These are phyloP conservation scores for Erythrobasidium hasegawianum DNA, from an alignment of 1,284 basidiomycete species.

Conservation along the genomic window DNA sequence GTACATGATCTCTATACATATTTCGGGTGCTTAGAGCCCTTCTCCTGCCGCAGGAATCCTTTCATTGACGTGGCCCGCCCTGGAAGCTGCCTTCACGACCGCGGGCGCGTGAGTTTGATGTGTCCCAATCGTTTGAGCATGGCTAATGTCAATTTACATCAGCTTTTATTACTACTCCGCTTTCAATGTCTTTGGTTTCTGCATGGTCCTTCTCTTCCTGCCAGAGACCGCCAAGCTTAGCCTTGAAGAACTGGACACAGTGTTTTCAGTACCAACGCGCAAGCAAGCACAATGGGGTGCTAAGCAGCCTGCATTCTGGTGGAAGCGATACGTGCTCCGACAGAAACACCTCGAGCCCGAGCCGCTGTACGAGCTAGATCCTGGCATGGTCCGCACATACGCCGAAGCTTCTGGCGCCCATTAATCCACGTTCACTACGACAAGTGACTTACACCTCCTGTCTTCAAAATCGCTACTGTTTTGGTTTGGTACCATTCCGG, in stretches of 20 bases:
- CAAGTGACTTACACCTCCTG: no score
- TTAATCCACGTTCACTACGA: no score
- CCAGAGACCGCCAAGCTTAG: constrained; percentile 45
- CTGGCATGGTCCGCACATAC: constrained; percentile 30
- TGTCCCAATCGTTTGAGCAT: no score
- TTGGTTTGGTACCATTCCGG: no score
- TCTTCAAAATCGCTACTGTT: no score
- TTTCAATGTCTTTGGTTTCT: constrained; percentile 52
- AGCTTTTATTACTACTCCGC: no score
- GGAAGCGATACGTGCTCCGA: constrained; percentile 21
- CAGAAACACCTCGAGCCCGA: constrained; percentile 23
- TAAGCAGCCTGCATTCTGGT: constrained; percentile 28
- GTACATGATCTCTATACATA: no score
- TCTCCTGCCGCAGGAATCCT: constrained; percentile 13
- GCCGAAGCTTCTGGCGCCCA: constrained; percentile 22
- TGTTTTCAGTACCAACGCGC: constrained; percentile 32
- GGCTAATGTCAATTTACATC: no score
- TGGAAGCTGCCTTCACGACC: constrained; percentile 43
- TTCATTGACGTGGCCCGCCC: constrained; percentile 46
- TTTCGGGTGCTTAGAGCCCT: neutral
- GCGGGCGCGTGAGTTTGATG: neutral
- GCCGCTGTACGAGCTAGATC: constrained; percentile 28
- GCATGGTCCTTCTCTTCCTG: constrained; percentile 49
- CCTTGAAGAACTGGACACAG: constrained; percentile 64
- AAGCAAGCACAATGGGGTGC: constrained; percentile 24